Evolutionary conservation across 805 yeast species (phyloP), one percentile per base, ranked within the genome.

Genomic region (Ogataea thermomethanolica): DNA sequence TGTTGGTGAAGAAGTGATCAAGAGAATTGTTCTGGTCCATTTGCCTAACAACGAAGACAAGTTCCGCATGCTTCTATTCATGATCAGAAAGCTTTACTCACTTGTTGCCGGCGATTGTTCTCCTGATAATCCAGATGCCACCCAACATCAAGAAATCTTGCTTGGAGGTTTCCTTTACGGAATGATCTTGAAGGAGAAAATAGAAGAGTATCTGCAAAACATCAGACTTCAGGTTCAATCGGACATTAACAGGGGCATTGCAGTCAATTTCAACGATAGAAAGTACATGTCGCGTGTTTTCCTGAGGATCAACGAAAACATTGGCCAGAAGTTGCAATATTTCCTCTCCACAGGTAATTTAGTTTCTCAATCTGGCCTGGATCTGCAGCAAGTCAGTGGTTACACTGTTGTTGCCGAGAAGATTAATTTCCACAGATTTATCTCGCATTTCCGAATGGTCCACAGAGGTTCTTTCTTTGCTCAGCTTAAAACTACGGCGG

Each of bases 391-490:
- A 71, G 96, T 89, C 35, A 83, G 95, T 39, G 99, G 99, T 56
- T 93, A 87, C 65, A 93, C 99, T 1, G 99, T 93, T 51, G 98
- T 93, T 47, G 99, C 98, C 3, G 99, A 93, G 69, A 93, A 93
- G 67, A 93, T 93, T 66, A 93, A 93, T 64, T 93, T 89, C 75
- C 84, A 93, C 66, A 84, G 99, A 61, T 93, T 93, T 70, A 81
- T 93, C 50, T 82, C 98, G n/a, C 99, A 93, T 71, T 93, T 93
- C 76, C 74, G 99, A 69, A 93, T 93, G 99, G 98, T 93, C 38
- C 99, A 93, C 67, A 84, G 99, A 79, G 99, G 99, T 66, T 88
- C 98, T 50, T 93, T 93, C 81, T 93, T 93, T 64, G 97, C 99
- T 32, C 96, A 91, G 65, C 76, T 93, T 68, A 93, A 93, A 63